These are phyloP conservation scores for Colletotrichum incanum DNA, from an alignment of 2,329 filamentous ascomycete genomes.

Conservation along the genomic window DNA sequence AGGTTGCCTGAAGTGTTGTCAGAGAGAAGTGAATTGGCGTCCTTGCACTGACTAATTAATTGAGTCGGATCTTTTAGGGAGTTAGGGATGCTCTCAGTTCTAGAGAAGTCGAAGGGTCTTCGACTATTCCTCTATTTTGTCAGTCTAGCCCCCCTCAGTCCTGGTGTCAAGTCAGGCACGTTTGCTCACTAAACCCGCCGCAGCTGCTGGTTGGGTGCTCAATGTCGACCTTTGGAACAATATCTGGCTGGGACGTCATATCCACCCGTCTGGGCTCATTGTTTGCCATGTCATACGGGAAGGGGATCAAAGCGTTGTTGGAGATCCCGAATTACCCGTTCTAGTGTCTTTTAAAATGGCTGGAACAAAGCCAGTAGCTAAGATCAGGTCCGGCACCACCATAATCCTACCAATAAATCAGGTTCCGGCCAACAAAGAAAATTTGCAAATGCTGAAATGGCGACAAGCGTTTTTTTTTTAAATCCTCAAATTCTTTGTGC, in stretches of 20 bases:
- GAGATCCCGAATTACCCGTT: constrained; percentile 20
- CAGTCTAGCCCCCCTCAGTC: background rate
- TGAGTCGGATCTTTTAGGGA: no score
- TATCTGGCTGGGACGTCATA: background rate
- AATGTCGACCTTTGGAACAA: background rate
- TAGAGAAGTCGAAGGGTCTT: background rate
- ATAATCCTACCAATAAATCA: background rate
- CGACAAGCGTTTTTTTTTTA: background rate
- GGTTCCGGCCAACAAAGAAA: constrained; percentile 10
- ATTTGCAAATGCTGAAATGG: background rate
- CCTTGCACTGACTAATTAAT: no score
- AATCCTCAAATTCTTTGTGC: background rate
- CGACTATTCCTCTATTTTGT: background rate
- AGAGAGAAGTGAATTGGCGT: no score
- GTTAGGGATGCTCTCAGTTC: background rate
- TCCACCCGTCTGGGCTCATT: background rate
- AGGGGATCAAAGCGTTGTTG: background rate
- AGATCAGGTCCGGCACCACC: background rate
- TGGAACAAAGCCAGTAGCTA: constrained; percentile 17
- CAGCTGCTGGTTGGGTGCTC: background rate
- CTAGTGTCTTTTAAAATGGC: constrained; percentile 3
- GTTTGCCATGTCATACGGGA: background rate
- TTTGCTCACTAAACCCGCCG: background rate
- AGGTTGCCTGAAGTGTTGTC: no score
- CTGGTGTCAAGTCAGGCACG: background rate